phyloP scores from a whole-genome alignment of 2,329 filamentous ascomycete genomes.

The Chaetomiaceae sp. region DNA sequence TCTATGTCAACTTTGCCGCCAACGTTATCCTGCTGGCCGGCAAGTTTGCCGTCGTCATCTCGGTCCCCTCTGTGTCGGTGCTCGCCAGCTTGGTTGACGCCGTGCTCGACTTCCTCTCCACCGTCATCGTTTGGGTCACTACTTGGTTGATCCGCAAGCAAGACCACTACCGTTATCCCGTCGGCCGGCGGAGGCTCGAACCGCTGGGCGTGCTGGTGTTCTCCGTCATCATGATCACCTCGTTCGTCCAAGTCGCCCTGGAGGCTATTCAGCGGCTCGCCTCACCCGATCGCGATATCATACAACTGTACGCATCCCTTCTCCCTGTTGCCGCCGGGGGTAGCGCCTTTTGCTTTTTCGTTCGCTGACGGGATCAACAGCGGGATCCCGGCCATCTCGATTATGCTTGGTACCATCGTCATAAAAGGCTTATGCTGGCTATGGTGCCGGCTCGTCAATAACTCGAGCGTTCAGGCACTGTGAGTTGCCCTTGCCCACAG shows the following conservation, averaged over 20 bases:
- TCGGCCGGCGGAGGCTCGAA: conserved; percentile 69
- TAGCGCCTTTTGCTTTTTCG: neutral
- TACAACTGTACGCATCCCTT: too few relatives aligned
- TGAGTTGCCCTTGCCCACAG: conserved; percentile 33
- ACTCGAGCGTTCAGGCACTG: conserved; percentile 79
- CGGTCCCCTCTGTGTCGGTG: conserved; percentile 77
- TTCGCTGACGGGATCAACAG: conserved; percentile 26
- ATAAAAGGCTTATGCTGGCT: conserved; percentile 82
- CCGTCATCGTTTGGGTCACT: conserved; percentile 75
- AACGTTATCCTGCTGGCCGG: conserved; percentile 70
- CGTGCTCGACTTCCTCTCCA: conserved; percentile 74
- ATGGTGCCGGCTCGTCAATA: conserved; percentile 82
- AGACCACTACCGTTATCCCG: conserved; percentile 71
- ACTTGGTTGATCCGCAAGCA: conserved; percentile 69
- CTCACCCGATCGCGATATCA: conserved; percentile 58
- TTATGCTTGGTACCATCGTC: conserved; percentile 77
- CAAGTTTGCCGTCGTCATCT: conserved; percentile 71
- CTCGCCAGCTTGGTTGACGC: conserved; percentile 76
- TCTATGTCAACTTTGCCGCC: conserved; percentile 78
- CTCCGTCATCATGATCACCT: conserved; percentile 81
- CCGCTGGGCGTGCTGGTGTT: conserved; percentile 78
- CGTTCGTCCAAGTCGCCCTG: conserved; percentile 72
- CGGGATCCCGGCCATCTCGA: conserved; percentile 65
- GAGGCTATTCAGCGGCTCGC: conserved; percentile 64
- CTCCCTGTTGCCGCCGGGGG: too few relatives aligned